These are phyloP conservation scores for Crithidia bombi DNA, from an alignment of 208 protist genomes.

Conservation along the genomic window DNA sequence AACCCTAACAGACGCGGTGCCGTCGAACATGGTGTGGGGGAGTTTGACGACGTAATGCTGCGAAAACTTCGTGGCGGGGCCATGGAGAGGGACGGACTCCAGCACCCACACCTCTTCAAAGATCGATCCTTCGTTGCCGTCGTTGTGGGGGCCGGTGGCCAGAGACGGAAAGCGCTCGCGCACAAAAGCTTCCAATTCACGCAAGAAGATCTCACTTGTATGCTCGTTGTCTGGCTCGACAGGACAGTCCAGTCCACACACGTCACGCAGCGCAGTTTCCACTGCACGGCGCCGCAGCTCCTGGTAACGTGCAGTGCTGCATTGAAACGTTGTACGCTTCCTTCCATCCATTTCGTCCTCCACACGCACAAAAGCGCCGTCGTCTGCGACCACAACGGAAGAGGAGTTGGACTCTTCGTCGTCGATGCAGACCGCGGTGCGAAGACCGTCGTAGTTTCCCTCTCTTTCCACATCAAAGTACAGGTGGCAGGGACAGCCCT, in stretches of 20 bases:
- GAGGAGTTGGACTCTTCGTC: slow-evolving; percentile 25
- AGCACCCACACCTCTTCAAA: slow-evolving; percentile 59
- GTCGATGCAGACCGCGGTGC: slow-evolving; percentile 27
- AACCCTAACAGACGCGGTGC: slow-evolving; percentile 46
- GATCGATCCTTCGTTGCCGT: not conserved
- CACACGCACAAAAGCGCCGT: slow-evolving; percentile 17
- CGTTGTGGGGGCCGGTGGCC: not conserved
- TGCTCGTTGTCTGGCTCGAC: slow-evolving; percentile 44
- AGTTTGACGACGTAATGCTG: slow-evolving; percentile 87
- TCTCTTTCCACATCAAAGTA: slow-evolving; percentile 91
- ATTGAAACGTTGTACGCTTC: slow-evolving; percentile 17
- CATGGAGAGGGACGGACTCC: slow-evolving; percentile 39
- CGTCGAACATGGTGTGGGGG: slow-evolving; percentile 44
- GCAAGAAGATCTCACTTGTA: slow-evolving; percentile 48
- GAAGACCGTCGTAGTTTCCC: slow-evolving; percentile 36
- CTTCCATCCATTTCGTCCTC: slow-evolving; percentile 2
- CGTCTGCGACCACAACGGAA: slow-evolving; percentile 22
- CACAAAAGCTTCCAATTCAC: slow-evolving; percentile 55
- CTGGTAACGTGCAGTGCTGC: slow-evolving; percentile 17
- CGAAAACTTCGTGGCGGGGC: slow-evolving; percentile 64
- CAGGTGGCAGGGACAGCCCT: slow-evolving; percentile 64
- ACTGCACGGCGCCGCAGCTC: slow-evolving; percentile 15
- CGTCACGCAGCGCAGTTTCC: slow-evolving; percentile 16
- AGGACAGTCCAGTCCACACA: slow-evolving; percentile 58
- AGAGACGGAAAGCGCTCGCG: slow-evolving; percentile 35